Base-by-base conservation (phyloP, 352 stramenopile species). In the Pythium graminicola region DNA sequence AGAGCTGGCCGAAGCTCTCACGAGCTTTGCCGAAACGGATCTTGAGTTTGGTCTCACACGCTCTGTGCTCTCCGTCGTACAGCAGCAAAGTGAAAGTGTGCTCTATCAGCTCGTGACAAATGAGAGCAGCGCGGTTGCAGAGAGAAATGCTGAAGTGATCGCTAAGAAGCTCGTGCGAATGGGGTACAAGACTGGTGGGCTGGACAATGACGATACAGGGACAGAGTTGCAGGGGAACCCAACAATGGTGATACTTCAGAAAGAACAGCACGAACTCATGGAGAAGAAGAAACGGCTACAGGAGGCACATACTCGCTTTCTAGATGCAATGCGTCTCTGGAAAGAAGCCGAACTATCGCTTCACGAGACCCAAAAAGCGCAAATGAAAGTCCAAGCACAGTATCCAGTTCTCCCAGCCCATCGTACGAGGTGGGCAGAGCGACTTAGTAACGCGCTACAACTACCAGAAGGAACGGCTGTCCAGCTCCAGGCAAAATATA, bases 401-500 rank as follows among this genome's bases (percentile, higher is more conserved):
- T 88, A 85, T 35, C 78, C 75, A 4, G 53, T 86, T 10, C 54
- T 85, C 8, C 56, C 70, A 13, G 19, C 46, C 0, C 65, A 92
- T 50, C 72, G 76, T 8, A 85, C 64, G 0, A 70, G 69, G 40
- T 90, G 81, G 78, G 64, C 73, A 17, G 78, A 88, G 31, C 73
- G 78, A 0, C 73, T 89, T 17, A 68, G 81, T 10, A 65, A 80
- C 26, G 79, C 79, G 4, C 45, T 89, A 33, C 57, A 33, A 1
- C 47, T 82, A 1, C 48, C 58, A 2, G 83, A 93, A 19, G 32
- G 10, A 0, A 50, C 70, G 10, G 31, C 57, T 4, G 38, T 70
- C 8, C 63, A 85, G 46, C 67, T 85, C 14, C 66, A 87, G 57
- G 55, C 62, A 6, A 95, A 95, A 42, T 96, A 96, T 62, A 79